Base-by-base conservation (phyloP, 805 yeast genomes). In the Yarrowia sp. region DNA sequence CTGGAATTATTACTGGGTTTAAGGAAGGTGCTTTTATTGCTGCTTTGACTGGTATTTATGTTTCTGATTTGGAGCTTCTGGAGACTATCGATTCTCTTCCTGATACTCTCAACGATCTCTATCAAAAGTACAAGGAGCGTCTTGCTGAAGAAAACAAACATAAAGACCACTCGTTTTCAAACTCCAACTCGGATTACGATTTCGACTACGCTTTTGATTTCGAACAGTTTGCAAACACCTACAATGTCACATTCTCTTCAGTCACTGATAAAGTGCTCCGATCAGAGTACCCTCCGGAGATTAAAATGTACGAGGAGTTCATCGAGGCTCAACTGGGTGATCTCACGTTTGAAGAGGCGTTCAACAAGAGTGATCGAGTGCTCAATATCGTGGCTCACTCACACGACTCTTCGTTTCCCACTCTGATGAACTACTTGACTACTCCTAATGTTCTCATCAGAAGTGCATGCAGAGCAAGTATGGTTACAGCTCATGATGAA, bases 21-120 rank as follows among this genome's bases (percentile, higher is more conserved):
- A 95, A 97, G 0, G 89, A 91, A 67, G 99, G 99, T 1, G 96
- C 98, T 0, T 87, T 92, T 1, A 92, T 92, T 17, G 98, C 97
- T 0, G 86, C 96, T 0, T 78, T 91, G 41, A 89, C 89, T 0
- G 91, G 98, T 71, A 84, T 90, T 11, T 77, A 89, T 67, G 41
- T 35, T 9, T 80, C 84, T 2, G 89, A 87, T 63, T 83, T 82
- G 1, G 95, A 90, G 69, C 76, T 92, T 6, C 75, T 76, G 0
- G 76, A 74, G 4, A 76, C 81, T 11, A 73, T 86, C 22, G 70
- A 71, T 17, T 48, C 64, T 7, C 60, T 76, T 0, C 68, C 76
- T 8, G 53, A 61, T 39, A 45, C 38, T 2, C 47, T 61, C 32
- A 41, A 38, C 11, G 44, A 48, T 17, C 57, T 36, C 28, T 61